phyloP scores from a whole-genome alignment of 2,329 filamentous ascomycete genomes.

The Fusarium sp. region DNA sequence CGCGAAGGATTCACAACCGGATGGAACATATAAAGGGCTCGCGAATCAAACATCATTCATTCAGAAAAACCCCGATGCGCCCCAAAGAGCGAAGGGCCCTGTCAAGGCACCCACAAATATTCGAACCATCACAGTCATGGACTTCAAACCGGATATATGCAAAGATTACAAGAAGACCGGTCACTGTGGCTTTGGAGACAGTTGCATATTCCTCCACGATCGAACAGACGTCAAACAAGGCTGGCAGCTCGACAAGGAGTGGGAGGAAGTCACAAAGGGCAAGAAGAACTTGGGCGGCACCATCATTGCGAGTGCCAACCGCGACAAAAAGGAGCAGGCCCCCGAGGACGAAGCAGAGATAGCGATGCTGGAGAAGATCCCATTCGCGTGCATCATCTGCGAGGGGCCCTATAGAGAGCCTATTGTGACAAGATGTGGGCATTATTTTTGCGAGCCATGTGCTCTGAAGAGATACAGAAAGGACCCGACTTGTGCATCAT shows the following conservation, averaged over 20 bases:
- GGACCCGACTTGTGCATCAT: constrained; percentile 87
- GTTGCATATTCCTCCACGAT: constrained; percentile 81
- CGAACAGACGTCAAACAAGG: constrained; percentile 87
- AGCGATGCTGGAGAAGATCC: constrained; percentile 82
- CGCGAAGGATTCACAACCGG: constrained; percentile 54
- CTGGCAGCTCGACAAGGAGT: constrained; percentile 95
- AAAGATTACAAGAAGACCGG: constrained; percentile 86
- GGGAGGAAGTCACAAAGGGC: constrained; percentile 85
- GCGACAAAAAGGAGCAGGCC: constrained; percentile 49
- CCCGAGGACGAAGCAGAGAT: constrained; percentile 70
- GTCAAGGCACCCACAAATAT: constrained; percentile 91
- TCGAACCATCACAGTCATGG: constrained; percentile 87
- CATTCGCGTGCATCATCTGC: constrained; percentile 91
- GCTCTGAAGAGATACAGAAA: constrained; percentile 88
- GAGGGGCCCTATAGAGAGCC: constrained; percentile 81
- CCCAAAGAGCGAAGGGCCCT: constrained; percentile 79
- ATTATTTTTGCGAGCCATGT: constrained; percentile 95
- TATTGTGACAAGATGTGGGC: constrained; percentile 88
- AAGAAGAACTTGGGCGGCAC: constrained; percentile 73
- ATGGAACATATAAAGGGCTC: constrained; percentile 82
- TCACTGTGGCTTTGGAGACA: constrained; percentile 50
- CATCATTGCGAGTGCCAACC: constrained; percentile 69
- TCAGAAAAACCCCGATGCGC: constrained; percentile 82
- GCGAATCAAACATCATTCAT: constrained; percentile 81
- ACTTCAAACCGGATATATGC: constrained; percentile 93